A percentile compares a stretch with the other conserved stretches of the same genome.
Conservation (phyloP, 2,329 filamentous ascomycete genomes). For the Neurospora crassa region DNA sequence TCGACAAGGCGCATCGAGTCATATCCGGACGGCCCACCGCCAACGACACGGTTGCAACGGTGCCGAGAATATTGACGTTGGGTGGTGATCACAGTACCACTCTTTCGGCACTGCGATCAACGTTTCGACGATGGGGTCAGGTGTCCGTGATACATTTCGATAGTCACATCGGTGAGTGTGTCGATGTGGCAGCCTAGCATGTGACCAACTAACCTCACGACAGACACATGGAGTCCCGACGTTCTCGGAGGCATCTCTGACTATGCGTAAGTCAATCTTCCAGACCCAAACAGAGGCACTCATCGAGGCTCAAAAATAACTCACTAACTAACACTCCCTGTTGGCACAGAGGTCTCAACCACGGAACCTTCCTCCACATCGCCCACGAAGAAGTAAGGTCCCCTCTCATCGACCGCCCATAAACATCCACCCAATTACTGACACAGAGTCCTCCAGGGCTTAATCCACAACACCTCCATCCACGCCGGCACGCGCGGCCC, state of each 20-base stretch:
- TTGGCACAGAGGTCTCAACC: slow-evolving; percentile 38
- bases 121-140: slow-evolving; percentile 45
- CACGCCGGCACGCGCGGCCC: slow-evolving; percentile 54
- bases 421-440: background rate
- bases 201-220: background rate
- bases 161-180: slow-evolving; percentile 44
- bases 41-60: slow-evolving; percentile 32
- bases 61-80: slow-evolving; percentile 47
- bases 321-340: background rate
- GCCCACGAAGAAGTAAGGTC: slow-evolving; percentile 44
- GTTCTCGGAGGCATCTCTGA: slow-evolving; percentile 48
- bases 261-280: slow-evolving; percentile 37
- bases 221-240: slow-evolving; percentile 63
- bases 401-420: background rate
- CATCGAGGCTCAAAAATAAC: background rate
- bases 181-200: background rate
- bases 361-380: slow-evolving; percentile 53
- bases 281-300: background rate
- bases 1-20: slow-evolving; percentile 53
- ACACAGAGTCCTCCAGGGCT: slow-evolving; percentile 23
- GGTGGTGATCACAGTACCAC: slow-evolving; percentile 59
- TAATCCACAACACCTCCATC: slow-evolving; percentile 48
- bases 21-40: slow-evolving; percentile 24
- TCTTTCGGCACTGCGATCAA: slow-evolving; percentile 50
- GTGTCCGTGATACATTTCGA: slow-evolving; percentile 59